Evolutionary conservation across 176 grass and related monocot species (phyloP).

Genomic region (Avena atlantica): DNA sequence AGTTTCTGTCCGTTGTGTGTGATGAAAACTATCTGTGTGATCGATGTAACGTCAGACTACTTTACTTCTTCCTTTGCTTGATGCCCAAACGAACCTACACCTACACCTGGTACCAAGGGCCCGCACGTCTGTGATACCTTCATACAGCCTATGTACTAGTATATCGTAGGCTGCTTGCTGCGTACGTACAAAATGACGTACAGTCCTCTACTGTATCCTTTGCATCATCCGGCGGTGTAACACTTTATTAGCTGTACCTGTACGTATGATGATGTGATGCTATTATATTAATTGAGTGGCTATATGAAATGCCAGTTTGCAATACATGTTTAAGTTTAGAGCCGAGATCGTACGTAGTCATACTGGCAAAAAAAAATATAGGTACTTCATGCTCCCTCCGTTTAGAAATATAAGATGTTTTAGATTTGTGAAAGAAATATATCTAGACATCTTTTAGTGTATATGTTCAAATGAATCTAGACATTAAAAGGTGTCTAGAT

Average conservation of each 20-base stretch:
- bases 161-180: neutral
- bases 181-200: conserved; percentile 5
- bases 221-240: neutral
- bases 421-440: no score
- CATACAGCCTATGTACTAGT: neutral
- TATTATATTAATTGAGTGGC: neutral
- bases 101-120: conserved; percentile 2
- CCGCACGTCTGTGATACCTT: neutral
- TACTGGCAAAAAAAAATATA: no score
- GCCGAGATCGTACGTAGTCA: no score
- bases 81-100: neutral
- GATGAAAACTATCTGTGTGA: conserved; percentile 20
- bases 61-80: neutral
- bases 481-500: no score
- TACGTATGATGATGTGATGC: neutral
- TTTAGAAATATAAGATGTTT: no score
- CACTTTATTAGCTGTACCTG: neutral
- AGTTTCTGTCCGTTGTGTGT: neutral
- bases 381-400: no score
- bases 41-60: conserved; percentile 21
- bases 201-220: neutral
- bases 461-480: no score
- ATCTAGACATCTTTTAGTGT: no score
- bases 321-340: neutral
- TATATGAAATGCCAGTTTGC: neutral